Evolutionary conservation across 208 protist genomes (phyloP).

Genomic region (Leishmania aethiopica): DNA sequence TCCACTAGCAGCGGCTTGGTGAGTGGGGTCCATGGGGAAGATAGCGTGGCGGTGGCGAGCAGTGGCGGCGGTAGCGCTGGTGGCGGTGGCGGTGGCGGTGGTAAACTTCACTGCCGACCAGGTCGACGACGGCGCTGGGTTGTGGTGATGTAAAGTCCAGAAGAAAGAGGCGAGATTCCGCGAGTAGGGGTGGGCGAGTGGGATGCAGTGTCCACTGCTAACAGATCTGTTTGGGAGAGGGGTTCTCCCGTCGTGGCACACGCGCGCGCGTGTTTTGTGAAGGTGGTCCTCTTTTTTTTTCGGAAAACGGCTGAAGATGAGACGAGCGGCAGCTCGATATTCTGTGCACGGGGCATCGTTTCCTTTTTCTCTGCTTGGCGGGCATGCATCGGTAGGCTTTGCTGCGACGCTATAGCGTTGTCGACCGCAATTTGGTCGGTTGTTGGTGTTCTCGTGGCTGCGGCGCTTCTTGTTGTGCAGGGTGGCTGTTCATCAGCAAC

Average conservation of each 20-base stretch:
- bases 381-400: background rate
- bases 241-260: background rate
- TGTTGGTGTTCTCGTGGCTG: background rate
- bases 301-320: background rate
- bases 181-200: no score
- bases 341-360: background rate
- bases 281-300: background rate
- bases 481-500: background rate
- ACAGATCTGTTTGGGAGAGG: background rate
- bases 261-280: background rate
- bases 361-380: background rate
- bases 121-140: slow-evolving; percentile 11
- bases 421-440: background rate
- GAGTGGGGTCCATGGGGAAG: background rate
- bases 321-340: background rate
- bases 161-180: background rate
- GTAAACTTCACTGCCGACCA: slow-evolving; percentile 15
- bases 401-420: background rate
- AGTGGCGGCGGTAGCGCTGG: background rate
- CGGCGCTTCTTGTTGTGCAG: background rate
- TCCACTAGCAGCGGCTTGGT: background rate
- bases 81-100: slow-evolving; percentile 3
- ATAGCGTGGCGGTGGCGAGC: background rate
- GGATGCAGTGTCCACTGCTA: background rate
- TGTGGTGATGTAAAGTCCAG: background rate